Conservation (phyloP, 805 yeast species). For the Yamadazyma sp. region DNA sequence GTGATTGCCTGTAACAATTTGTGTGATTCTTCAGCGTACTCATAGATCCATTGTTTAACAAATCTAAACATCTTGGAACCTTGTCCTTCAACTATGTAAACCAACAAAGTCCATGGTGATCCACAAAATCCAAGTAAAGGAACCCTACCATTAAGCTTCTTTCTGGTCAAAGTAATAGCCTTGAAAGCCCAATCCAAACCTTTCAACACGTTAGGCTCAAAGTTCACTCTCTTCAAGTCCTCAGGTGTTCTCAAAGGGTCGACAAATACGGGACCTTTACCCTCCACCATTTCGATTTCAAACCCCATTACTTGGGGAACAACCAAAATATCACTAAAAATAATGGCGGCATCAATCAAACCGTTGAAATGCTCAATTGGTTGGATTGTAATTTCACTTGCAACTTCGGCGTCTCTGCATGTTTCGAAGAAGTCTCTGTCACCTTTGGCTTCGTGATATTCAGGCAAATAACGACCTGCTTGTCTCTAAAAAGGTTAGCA, state of each 20-base stretch:
- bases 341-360: slow-evolving; percentile 92
- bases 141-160: slow-evolving; percentile 81
- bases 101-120: slow-evolving; percentile 96
- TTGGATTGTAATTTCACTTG: slow-evolving; percentile 91
- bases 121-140: slow-evolving; percentile 96
- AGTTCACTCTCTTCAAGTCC: slow-evolving; percentile 60
- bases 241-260: slow-evolving; percentile 76
- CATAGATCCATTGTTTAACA: slow-evolving; percentile 90
- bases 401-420: slow-evolving; percentile 93
- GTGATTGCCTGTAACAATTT: slow-evolving; percentile 72
- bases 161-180: slow-evolving; percentile 89
- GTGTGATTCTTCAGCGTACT: slow-evolving; percentile 70
- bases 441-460: slow-evolving; percentile 87
- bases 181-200: slow-evolving; percentile 93
- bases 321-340: slow-evolving; percentile 91
- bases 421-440: slow-evolving; percentile 88
- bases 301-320: slow-evolving; percentile 99
- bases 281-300: slow-evolving; percentile 90
- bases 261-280: slow-evolving; percentile 91
- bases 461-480: slow-evolving; percentile 93
- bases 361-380: slow-evolving; percentile 90
- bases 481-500: slow-evolving; percentile 54
- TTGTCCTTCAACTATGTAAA: slow-evolving; percentile 97
- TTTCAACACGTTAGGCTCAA: slow-evolving; percentile 68
- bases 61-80: slow-evolving; percentile 89